Evolutionary conservation across 1,284 basidiomycete genomes (phyloP), one percentile per base, ranked within the genome.

Genomic region (Ustilago shanxiensis): DNA sequence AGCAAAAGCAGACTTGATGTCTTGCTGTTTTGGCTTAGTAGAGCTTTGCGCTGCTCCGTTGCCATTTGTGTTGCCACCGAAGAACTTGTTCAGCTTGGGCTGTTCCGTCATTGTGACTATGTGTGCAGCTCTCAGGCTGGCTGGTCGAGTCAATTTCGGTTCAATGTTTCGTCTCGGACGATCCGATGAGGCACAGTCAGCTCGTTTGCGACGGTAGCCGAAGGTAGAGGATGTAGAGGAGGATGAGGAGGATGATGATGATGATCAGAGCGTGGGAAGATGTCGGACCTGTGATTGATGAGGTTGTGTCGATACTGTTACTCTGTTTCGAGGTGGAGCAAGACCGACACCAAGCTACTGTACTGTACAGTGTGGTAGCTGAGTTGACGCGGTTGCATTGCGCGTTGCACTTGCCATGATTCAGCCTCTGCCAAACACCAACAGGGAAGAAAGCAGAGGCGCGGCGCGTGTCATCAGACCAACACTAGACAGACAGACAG

Each of bases 1-100:
- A 18, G 64, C 70, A 37, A 87, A 84, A 55, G 86, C 86, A 26
- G 73, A 69, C 31, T 86, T 85, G 59, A 79, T 63, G 35, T 73
- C 67, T 33, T 50, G 68, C 57, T 76, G 77, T 41, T 64, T 65
- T 18, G 72, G 45, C 29, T 59, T 50, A 10, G 73, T 67, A 20
- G 64, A 71, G 57, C 41, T 49, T 56, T 44, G 35, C 20, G 64
- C 50, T 47, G 64, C 47, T 33, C 56, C 52, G 45, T 29, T 28
- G 20, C 59, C 50, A 16, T 49, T 49, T 4, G 24, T 16, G 47
- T 49, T 49, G 47, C 59, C 72, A 47, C 72, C 72, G 29, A 75
- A 75, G 57, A 70, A 75, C 47, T 70, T 75, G 59, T 56, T 64
- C 4, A 75, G 57, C 63, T 75, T 75, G 35, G 67, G 72, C 60